Evolutionary conservation across 2,329 filamentous ascomycete genomes (phyloP).

Genomic region (Tolypocladium endophyticum): DNA sequence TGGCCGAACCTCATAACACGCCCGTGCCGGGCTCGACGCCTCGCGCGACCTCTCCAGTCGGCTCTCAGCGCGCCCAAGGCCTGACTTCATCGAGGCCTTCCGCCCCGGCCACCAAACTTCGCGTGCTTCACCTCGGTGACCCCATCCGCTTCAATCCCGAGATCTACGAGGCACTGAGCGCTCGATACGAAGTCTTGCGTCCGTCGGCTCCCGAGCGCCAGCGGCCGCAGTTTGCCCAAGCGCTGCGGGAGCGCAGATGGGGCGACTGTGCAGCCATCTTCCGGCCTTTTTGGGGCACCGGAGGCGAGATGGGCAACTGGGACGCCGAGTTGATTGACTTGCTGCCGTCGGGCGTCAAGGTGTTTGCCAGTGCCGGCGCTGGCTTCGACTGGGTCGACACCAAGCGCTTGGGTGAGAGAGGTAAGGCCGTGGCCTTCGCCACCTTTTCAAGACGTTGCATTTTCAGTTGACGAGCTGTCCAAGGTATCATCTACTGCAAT

Average conservation of each 20-base stretch:
- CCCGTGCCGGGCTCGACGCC: constrained; percentile 34
- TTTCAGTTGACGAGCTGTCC: not conserved
- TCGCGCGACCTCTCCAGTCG: constrained; percentile 29
- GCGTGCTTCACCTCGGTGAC: constrained; percentile 70
- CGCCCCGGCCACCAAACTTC: constrained; percentile 22
- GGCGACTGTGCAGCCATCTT: constrained; percentile 45
- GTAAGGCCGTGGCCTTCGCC: constrained; percentile 19
- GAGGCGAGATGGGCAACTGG: constrained; percentile 57
- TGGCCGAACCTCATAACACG: constrained; percentile 38
- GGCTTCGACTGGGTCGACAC: constrained; percentile 59
- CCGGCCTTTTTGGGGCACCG: constrained; percentile 52
- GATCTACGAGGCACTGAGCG: constrained; percentile 32
- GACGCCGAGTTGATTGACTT: constrained; percentile 46
- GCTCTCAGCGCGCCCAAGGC: constrained; percentile 10
- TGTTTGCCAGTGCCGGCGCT: constrained; percentile 56
- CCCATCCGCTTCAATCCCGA: constrained; percentile 37
- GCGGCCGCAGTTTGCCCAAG: constrained; percentile 36
- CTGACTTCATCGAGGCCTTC: constrained; percentile 11
- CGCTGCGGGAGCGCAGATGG: constrained; percentile 40
- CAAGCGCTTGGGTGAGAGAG: constrained; percentile 47
- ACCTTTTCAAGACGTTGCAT: no score
- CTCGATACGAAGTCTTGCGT: constrained; percentile 38
- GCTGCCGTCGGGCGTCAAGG: constrained; percentile 43
- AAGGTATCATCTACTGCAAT: constrained; percentile 64
- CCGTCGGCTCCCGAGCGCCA: constrained; percentile 39